Conservation (phyloP, 345 rosid genomes). For the Limnanthes douglasii region DNA sequence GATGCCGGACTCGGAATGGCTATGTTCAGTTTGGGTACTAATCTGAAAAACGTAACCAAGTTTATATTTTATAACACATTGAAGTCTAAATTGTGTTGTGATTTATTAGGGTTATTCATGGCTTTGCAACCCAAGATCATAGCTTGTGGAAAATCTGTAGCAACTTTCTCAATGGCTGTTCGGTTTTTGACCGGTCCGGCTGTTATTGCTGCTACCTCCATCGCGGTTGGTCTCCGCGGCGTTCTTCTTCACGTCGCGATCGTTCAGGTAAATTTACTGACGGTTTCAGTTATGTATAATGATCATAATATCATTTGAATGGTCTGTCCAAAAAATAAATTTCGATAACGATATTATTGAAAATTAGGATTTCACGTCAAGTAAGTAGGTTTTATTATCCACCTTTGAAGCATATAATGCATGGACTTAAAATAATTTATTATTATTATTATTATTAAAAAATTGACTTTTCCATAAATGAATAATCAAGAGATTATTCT, state of each 20-base stretch:
- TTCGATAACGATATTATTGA: too few species aligned
- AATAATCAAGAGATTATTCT: too few species aligned
- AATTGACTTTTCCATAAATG: too few species aligned
- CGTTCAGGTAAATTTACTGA: constrained; percentile 34
- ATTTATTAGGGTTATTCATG: constrained; percentile 53
- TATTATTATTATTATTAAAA: too few species aligned
- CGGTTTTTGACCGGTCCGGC: constrained; percentile 78
- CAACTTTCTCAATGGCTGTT: constrained; percentile 69
- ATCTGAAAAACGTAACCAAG: too few species aligned
- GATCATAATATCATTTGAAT: background rate
- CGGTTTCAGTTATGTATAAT: too few species aligned
- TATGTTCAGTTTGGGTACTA: constrained; percentile 69
- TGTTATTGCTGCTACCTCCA: constrained; percentile 74
- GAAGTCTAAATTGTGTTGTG: background rate
- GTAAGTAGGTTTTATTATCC: too few species aligned
- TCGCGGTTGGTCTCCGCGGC: constrained; percentile 66
- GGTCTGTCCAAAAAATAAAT: constrained; percentile 4
- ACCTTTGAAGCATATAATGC: too few species aligned
- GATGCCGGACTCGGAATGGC: constrained; percentile 88
- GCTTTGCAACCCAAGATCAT: constrained; percentile 72
- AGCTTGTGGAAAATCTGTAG: constrained; percentile 75
- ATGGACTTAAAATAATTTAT: too few species aligned
- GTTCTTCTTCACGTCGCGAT: constrained; percentile 60
- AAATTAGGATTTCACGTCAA: too few species aligned
- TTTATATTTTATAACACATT: too few species aligned